Conservation (phyloP, 805 yeast species). For the Cyberlindnera nakhonratchasimensis region DNA sequence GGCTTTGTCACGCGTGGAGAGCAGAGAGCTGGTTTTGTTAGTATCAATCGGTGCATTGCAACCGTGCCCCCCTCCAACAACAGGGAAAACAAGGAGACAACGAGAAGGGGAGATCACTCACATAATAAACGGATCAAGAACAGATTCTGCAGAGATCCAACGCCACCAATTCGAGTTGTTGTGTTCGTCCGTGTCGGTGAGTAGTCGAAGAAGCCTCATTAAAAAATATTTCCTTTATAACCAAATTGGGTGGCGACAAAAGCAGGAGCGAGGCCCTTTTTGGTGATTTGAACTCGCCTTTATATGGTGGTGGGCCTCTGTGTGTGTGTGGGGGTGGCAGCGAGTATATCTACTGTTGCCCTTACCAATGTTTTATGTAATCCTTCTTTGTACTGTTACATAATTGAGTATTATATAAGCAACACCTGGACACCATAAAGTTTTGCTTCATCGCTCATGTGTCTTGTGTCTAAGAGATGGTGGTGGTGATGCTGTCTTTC, state of each 20-base stretch:
- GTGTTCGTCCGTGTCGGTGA: slow-evolving; percentile 9
- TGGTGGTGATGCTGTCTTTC: too few relatives aligned
- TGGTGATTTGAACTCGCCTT: too few relatives aligned
- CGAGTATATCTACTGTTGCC: too few relatives aligned
- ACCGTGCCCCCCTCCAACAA: neutral
- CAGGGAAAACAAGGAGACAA: neutral
- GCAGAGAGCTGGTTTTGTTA: slow-evolving; percentile 1
- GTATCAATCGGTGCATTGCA: neutral
- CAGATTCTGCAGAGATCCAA: slow-evolving; percentile 13
- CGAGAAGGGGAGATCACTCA: slow-evolving; percentile 6
- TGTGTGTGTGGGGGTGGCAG: neutral
- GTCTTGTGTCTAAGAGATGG: neutral
- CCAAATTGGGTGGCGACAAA: too few relatives aligned
- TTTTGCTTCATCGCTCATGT: neutral
- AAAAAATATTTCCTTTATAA: too few relatives aligned
- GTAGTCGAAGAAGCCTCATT: neutral
- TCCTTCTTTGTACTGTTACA: neutral
- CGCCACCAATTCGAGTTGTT: slow-evolving; percentile 17
- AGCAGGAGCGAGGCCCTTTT: too few relatives aligned
- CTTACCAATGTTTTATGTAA: too few relatives aligned
- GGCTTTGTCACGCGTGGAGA: neutral
- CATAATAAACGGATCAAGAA: slow-evolving; percentile 17
- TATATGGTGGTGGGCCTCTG: neutral
- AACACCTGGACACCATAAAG: slow-evolving; percentile 1
- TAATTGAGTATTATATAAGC: neutral